A percentile compares a stretch with the other conserved stretches of the same genome.
Conservation (phyloP, 495 filamentous ascomycete genomes). For the Cercophora samala region DNA sequence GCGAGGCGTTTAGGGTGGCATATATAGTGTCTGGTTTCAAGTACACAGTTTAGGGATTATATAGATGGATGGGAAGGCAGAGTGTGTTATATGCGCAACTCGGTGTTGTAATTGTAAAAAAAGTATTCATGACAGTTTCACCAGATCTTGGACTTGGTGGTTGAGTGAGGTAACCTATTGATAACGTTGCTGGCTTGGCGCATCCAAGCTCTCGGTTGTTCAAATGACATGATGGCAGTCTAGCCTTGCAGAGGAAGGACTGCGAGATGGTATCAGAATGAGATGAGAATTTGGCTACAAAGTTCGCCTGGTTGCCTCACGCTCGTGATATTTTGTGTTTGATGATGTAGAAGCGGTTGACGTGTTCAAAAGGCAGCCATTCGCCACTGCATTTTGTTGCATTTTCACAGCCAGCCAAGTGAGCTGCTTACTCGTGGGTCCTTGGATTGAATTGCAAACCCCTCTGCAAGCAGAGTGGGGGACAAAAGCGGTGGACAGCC, state of each 20-base stretch:
- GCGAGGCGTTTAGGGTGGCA: neutral
- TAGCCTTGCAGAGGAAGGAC: neutral
- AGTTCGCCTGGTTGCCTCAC: neutral
- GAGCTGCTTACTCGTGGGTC: neutral
- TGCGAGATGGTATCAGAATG: neutral
- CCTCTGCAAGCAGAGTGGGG: too few species aligned
- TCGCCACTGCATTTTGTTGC: neutral
- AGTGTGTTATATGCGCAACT: neutral
- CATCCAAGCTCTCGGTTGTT: neutral
- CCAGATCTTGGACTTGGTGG: neutral
- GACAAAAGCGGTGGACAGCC: too few species aligned
- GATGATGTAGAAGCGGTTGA: neutral
- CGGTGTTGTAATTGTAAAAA: neutral
- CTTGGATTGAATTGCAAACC: too few species aligned
- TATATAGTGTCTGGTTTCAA: neutral
- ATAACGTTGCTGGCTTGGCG: neutral
- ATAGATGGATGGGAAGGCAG: neutral
- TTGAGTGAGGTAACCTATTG: neutral
- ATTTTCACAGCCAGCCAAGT: neutral
- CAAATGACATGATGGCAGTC: neutral
- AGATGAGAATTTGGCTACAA: neutral
- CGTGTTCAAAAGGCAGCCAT: constrained; percentile 1
- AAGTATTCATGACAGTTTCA: neutral
- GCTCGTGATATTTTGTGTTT: neutral
- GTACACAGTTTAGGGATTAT: neutral